Base-by-base conservation (phyloP, 257 asterid species). In the Solanum virginianum region DNA sequence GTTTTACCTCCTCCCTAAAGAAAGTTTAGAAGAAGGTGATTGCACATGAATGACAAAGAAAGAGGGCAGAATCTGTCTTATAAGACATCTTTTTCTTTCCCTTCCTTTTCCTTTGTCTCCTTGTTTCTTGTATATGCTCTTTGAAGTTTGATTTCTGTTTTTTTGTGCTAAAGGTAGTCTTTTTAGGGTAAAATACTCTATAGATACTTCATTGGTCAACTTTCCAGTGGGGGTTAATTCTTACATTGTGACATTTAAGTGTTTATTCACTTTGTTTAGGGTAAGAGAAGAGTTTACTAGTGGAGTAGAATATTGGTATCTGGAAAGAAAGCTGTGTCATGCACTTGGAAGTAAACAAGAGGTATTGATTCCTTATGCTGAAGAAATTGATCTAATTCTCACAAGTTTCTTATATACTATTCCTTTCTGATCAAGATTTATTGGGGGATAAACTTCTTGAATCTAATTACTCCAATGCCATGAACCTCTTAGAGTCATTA, bases 301-400 rank as follows among this genome's bases (percentile, higher is more conserved):
- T 49, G 99, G 99, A 85, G 92, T 85, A 86, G 96, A 96, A 85
- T 97, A 97, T 88, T 97, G 98, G 98, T 89, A 91, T 83, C 91
- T 97, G 72, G 99, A 97, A 89, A 95, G 98, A 89, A 95, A 92
- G 89, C 91, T 97, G 47, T 97, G 98, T 54, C 59, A 80, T 93
- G 88, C 95, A 55, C 85, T 90, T 59, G 87, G 75, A 84, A 90
- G 90, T 85, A 91, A 92, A 88, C 63, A 90, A 70, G 90, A 94
- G 93, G 98, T 93, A 87, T 69, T 51, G 43, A 60, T 65, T 77
- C 65, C 70, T 39, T 70, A 22, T 20, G 24, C 65, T 53, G 45
- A 79, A 79, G 16, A 51, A 29, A 17, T 79, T 17, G 29, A 53
- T 59, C 43, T 24, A 77, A 77, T 51, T 77, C 63, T 75, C 16